Evolutionary conservation across 345 rosid species (phyloP), one percentile per base, ranked within the genome.

Genomic region (Pseudoturritis turrita): DNA sequence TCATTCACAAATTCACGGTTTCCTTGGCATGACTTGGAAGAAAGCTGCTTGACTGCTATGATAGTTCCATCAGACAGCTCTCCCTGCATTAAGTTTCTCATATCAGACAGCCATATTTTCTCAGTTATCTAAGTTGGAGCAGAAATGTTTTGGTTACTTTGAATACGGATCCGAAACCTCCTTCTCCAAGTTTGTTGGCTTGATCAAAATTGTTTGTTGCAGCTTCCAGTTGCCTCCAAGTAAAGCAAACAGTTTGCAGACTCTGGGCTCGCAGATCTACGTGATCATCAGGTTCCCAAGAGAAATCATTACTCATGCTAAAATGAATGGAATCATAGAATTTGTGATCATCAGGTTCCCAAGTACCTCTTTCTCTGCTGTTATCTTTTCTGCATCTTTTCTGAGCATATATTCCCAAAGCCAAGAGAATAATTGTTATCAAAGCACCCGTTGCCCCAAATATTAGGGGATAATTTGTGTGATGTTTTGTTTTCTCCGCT

Each of bases 1-100:
- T 83, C 86, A 49, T 71, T 78, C 13, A 83, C 63, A 66, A 83
- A 83, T 15, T 83, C 84, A 0, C 81, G 72, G 52, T 80, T 76
- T 45, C 84, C 86, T 52, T 83, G 86, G 10, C 66, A 52, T 14
- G 87, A 80, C 49, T 68, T 72, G 2, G 86, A 60, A 36, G 86
- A 82, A 37, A 80, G 82, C 26, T 72, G 65, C 51, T 83, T 80
- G 3, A 83, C 78, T 33, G 86, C 86, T 62, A 80, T 51, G 2
- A 59, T 2, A 7, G 68, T 71, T 1, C 83, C 84, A 71, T 68
- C 75, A 1, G 35, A 15, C 2, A 76, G 9, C 59, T 58, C 26
- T 2, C 77, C 83, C 81, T 80, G 50, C 47, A 53, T 59, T 11
- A 49, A 3, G 41, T 25, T 13, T 60, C 41, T 18, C 26, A 57